phyloP scores from a whole-genome alignment of 495 filamentous ascomycete genomes.

The Penicillium goetzii region DNA sequence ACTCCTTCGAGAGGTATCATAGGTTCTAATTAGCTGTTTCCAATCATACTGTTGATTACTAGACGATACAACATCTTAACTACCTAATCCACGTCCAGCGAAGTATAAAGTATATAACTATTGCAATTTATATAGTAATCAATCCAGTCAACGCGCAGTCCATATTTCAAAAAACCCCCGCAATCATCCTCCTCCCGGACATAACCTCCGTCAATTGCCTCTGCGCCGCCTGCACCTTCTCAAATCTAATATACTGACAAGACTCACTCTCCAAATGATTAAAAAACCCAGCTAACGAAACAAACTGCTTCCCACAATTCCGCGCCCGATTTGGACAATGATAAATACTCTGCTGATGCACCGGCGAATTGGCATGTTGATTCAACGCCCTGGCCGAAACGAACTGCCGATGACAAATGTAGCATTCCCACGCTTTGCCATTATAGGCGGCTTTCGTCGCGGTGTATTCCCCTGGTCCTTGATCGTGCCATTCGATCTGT shows the following conservation, averaged over 20 bases:
- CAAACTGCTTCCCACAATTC: conserved; percentile 50
- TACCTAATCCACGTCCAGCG: too few relatives aligned
- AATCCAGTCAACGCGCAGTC: background rate
- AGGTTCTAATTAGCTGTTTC: too few relatives aligned
- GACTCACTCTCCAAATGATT: conserved; percentile 60
- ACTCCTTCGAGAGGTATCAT: too few relatives aligned
- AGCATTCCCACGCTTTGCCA: conserved; percentile 47
- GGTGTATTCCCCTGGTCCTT: conserved; percentile 17
- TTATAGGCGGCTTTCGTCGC: background rate
- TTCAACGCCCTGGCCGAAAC: conserved; percentile 25
- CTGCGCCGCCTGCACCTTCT: conserved; percentile 35
- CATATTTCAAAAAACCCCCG: background rate
- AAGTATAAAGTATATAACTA: too few relatives aligned
- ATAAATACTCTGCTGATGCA: conserved; percentile 53
- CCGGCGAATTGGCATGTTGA: conserved; percentile 42
- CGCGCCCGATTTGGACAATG: conserved; percentile 50
- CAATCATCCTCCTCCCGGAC: background rate
- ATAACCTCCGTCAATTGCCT: background rate
- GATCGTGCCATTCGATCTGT: conserved; percentile 38
- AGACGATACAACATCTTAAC: too few relatives aligned
- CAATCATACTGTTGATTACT: too few relatives aligned
- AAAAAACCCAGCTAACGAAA: conserved; percentile 51
- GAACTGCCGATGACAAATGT: conserved; percentile 48
- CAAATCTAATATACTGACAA: conserved; percentile 53
- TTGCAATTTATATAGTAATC: background rate